These are phyloP conservation scores for Pyracantha coccinea DNA, from an alignment of 331 rosid genomes.

Conservation along the genomic window DNA sequence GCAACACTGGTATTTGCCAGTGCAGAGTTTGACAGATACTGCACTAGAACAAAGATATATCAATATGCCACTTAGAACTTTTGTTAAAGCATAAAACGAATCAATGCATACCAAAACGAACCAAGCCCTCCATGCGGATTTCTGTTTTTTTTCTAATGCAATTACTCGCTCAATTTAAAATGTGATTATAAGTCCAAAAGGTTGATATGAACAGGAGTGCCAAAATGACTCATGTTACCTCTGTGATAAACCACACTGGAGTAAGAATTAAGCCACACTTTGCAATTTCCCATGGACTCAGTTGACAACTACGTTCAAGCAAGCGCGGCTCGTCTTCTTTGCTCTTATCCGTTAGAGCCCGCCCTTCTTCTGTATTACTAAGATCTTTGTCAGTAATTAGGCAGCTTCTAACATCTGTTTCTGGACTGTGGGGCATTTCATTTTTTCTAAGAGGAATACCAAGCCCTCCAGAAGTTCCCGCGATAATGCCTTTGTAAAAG, in stretches of 20 bases:
- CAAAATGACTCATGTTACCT: slow-evolving; percentile 34
- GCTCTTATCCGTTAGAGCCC: slow-evolving; percentile 12
- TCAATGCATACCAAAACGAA: background rate
- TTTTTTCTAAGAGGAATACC: slow-evolving; percentile 24
- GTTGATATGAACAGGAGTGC: background rate
- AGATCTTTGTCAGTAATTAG: slow-evolving; percentile 34
- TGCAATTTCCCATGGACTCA: slow-evolving; percentile 48
- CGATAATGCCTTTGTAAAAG: background rate
- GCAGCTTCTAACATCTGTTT: slow-evolving; percentile 14
- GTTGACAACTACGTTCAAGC: slow-evolving; percentile 21
- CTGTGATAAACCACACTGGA: slow-evolving; percentile 68
- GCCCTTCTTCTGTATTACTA: slow-evolving; percentile 52
- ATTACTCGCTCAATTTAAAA: background rate
- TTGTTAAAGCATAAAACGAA: background rate
- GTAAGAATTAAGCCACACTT: slow-evolving; percentile 49
- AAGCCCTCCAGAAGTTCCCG: slow-evolving; percentile 16
- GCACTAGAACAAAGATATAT: slow-evolving; percentile 20
- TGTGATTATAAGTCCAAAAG: background rate
- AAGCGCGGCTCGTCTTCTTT: slow-evolving; percentile 27
- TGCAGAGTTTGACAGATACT: slow-evolving; percentile 69
- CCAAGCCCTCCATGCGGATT: background rate
- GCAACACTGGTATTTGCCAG: slow-evolving; percentile 73
- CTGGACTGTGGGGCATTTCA: slow-evolving; percentile 17
- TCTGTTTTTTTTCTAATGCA: background rate
- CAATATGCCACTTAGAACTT: background rate